Evolutionary conservation across 371 early-diverging fungal species (phyloP).

Genomic region (Mortierella sp.): DNA sequence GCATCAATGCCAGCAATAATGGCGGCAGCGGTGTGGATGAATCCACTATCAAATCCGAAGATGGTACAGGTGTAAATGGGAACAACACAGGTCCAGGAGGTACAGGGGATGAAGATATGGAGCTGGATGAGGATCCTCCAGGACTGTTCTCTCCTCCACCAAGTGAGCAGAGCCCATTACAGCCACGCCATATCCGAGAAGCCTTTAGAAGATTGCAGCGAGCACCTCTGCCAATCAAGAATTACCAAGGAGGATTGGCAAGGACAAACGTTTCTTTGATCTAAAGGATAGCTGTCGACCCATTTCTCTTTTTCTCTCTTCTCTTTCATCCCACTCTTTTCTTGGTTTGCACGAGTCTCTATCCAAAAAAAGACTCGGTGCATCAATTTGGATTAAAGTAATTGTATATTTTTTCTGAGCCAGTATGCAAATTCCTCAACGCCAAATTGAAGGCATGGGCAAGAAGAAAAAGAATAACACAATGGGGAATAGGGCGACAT

Average conservation of each 20-base stretch:
- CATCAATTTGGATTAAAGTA: background rate
- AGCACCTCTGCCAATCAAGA: conserved; percentile 75
- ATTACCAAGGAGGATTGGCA: conserved; percentile 82
- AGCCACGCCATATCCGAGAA: conserved; percentile 90
- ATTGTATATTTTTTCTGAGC: background rate
- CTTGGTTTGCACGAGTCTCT: background rate
- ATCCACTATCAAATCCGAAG: conserved; percentile 8
- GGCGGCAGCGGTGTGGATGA: conserved; percentile 5
- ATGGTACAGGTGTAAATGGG: conserved; percentile 12
- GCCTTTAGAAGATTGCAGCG: conserved; percentile 87
- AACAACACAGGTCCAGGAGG: conserved; percentile 21
- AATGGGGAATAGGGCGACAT: too few species aligned
- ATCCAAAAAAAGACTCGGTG: background rate
- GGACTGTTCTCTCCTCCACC: conserved; percentile 83
- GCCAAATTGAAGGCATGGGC: too few species aligned
- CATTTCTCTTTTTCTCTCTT: background rate
- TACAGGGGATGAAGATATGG: conserved; percentile 27
- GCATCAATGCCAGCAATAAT: conserved; percentile 23
- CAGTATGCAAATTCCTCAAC: too few species aligned
- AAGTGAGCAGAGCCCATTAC: conserved; percentile 82
- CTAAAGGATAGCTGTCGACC: conserved; percentile 49
- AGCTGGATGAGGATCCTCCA: conserved; percentile 53
- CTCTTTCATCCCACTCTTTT: conserved; percentile 1
- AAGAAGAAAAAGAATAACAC: too few species aligned
- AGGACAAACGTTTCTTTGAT: conserved; percentile 81